Evolutionary conservation across 2,329 filamentous ascomycete species (phyloP).

Genomic region (Penicillium palitans): DNA sequence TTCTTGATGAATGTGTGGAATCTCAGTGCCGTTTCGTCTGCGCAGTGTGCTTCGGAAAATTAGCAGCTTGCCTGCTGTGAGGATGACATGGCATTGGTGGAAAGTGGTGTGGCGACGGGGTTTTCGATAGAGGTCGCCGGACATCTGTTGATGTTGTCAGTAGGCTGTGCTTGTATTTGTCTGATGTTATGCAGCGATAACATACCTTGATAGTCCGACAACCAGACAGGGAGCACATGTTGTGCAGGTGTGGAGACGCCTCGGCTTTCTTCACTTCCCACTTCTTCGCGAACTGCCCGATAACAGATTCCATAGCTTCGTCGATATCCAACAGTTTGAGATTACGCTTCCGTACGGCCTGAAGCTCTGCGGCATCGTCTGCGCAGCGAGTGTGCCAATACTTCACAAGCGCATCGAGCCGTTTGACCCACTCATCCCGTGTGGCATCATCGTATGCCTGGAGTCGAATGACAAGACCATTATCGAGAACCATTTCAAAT

Average conservation of each 20-base stretch:
- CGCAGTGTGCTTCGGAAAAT: slow-evolving; percentile 63
- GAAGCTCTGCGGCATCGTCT: slow-evolving; percentile 59
- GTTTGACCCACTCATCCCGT: slow-evolving; percentile 62
- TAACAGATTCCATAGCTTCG: slow-evolving; percentile 62
- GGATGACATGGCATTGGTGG: slow-evolving; percentile 59
- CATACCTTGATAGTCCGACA: slow-evolving; percentile 60
- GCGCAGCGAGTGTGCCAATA: slow-evolving; percentile 63
- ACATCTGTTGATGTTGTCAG: slow-evolving; percentile 46
- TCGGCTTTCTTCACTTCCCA: slow-evolving; percentile 67
- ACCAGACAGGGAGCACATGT: slow-evolving; percentile 64
- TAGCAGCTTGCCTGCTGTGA: slow-evolving; percentile 61
- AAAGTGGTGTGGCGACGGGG: slow-evolving; percentile 64
- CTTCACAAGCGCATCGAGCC: slow-evolving; percentile 56
- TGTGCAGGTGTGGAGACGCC: slow-evolving; percentile 65
- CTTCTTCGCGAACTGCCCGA: slow-evolving; percentile 67
- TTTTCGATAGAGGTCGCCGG: slow-evolving; percentile 64
- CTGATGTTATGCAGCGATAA: neutral
- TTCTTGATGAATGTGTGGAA: slow-evolving; percentile 63
- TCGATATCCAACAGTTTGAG: slow-evolving; percentile 62
- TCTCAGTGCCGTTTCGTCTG: slow-evolving; percentile 54
- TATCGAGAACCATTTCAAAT: slow-evolving; percentile 63
- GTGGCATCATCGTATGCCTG: slow-evolving; percentile 59
- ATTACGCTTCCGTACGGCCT: slow-evolving; percentile 58
- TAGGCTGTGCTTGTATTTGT: neutral
- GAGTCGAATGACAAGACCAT: slow-evolving; percentile 62